These are phyloP conservation scores for Annulohypoxylon maeteangense DNA, from an alignment of 495 filamentous ascomycete species.

Conservation along the genomic window DNA sequence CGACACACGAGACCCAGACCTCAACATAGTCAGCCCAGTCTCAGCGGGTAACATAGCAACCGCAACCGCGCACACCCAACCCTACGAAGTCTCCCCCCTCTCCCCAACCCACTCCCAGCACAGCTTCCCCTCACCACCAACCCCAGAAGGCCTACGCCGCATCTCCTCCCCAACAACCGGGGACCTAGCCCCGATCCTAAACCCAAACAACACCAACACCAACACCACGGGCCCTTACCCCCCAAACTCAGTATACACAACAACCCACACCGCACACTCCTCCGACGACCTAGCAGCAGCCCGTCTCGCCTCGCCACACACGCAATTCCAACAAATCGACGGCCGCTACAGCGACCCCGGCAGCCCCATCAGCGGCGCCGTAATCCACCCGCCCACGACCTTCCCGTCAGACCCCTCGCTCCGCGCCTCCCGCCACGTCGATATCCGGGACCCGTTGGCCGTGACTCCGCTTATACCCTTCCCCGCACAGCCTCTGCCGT, in stretches of 20 bases:
- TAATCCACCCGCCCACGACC: slow-evolving; percentile 30
- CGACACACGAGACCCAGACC: neutral
- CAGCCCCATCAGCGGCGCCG: slow-evolving; percentile 34
- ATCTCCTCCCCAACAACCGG: slow-evolving; percentile 2
- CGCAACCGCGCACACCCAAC: neutral
- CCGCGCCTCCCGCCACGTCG: neutral
- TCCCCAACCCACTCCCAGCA: slow-evolving; percentile 13
- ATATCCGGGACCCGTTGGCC: neutral
- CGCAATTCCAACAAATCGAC: slow-evolving; percentile 34
- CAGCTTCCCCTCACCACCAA: slow-evolving; percentile 15
- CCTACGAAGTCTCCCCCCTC: slow-evolving; percentile 37
- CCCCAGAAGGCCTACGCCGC: neutral
- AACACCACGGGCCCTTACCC: neutral
- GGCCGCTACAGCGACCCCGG: slow-evolving; percentile 37
- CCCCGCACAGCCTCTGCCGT: neutral
- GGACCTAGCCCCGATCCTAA: neutral
- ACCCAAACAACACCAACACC: neutral
- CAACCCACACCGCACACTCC: slow-evolving; percentile 2
- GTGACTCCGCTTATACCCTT: neutral
- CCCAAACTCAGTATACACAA: neutral
- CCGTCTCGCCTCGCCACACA: neutral
- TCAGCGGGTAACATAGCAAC: slow-evolving; percentile 9
- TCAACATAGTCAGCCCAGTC: slow-evolving; percentile 28
- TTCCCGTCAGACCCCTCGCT: slow-evolving; percentile 32
- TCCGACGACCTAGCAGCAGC: slow-evolving; percentile 1